These are phyloP conservation scores for Carallia pectinifolia DNA, from an alignment of 345 rosid species.

Conservation along the genomic window DNA sequence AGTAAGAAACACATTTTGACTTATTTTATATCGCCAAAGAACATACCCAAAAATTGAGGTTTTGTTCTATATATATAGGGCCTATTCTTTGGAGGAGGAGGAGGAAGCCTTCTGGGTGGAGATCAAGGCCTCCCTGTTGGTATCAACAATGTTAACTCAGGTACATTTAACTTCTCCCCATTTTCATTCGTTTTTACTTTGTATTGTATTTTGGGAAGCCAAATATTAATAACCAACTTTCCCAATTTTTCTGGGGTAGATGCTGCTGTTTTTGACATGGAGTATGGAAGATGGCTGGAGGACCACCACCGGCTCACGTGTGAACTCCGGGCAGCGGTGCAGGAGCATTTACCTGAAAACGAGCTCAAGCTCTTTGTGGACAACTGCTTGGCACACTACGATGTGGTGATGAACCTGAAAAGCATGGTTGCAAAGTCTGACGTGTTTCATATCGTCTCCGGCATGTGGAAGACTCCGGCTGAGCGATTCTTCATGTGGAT, in stretches of 20 bases:
- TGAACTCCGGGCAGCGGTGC: slow-evolving; percentile 90
- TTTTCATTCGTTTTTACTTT: too few relatives aligned
- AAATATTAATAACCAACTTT: background rate
- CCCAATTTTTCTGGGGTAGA: slow-evolving; percentile 27
- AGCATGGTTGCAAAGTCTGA: slow-evolving; percentile 76
- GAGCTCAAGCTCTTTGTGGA: slow-evolving; percentile 84
- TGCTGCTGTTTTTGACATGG: slow-evolving; percentile 82
- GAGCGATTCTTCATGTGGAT: slow-evolving; percentile 99
- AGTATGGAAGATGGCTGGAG: slow-evolving; percentile 86
- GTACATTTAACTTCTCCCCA: slow-evolving; percentile 26
- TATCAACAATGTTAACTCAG: slow-evolving; percentile 52
- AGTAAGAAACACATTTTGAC: too few relatives aligned
- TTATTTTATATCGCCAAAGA: too few relatives aligned
- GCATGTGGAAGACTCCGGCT: slow-evolving; percentile 95
- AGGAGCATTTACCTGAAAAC: slow-evolving; percentile 79
- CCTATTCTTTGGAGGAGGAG: slow-evolving; percentile 66
- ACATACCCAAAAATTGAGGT: too few relatives aligned
- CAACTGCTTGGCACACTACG: slow-evolving; percentile 72
- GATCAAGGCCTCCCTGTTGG: slow-evolving; percentile 73
- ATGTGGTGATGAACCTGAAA: slow-evolving; percentile 74
- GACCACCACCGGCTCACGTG: slow-evolving; percentile 76
- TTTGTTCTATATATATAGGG: slow-evolving; percentile 42
- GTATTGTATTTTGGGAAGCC: background rate
- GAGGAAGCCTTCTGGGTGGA: slow-evolving; percentile 46
- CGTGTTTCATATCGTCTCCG: slow-evolving; percentile 89